Evolutionary conservation across 768 basidiomycete species (phyloP), one percentile per base, ranked within the genome.

Genomic region (Psilocybe sp.): DNA sequence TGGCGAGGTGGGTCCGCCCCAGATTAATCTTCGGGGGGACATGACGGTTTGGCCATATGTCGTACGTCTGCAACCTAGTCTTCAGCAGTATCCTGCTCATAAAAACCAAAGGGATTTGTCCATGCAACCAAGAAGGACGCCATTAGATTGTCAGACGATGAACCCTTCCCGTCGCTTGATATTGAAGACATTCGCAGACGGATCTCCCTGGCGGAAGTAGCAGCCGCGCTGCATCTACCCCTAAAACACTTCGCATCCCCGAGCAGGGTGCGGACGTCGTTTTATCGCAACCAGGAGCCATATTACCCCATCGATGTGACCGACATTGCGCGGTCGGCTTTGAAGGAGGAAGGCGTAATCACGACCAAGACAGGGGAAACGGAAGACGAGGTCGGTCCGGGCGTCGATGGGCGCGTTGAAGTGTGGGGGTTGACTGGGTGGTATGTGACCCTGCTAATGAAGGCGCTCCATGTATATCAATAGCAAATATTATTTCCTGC

Each of bases 361-460:
- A 64, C 67, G 64, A 60, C 44, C 60, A 38, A 68, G 58, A 46
- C 60, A 60, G 60, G 55, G 36, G 57, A 54, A 46, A 62, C 66
- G 35, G 62, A 67, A 45, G 73, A 75, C 44, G 72, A 78, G 52
- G 66, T 76, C 38, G 74, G 74, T 12, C 63, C 65, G 15, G 75
- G 72, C 23, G 65, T 63, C 36, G 67, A 70, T 41, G 78, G 74
- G 10, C 70, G 71, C 50, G 64, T 89, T 13, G 86, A 91, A 60
- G 80, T 90, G 20, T 92, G 89, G 87, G 89, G 90, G 0, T 67
- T 92, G 60, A 90, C 90, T 16, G 90, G 89, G 33, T 91, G 89
- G 87, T 92, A 89, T 69, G 71, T 89, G 46, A 78, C 75, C 40
- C 57, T 79, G 42, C 66, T 90, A 57, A 80, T 89, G 80, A 77